Evolutionary conservation across 2,329 filamentous ascomycete species (phyloP), one percentile per base, ranked within the genome.

Genomic region (Fusarium incarnatum): DNA sequence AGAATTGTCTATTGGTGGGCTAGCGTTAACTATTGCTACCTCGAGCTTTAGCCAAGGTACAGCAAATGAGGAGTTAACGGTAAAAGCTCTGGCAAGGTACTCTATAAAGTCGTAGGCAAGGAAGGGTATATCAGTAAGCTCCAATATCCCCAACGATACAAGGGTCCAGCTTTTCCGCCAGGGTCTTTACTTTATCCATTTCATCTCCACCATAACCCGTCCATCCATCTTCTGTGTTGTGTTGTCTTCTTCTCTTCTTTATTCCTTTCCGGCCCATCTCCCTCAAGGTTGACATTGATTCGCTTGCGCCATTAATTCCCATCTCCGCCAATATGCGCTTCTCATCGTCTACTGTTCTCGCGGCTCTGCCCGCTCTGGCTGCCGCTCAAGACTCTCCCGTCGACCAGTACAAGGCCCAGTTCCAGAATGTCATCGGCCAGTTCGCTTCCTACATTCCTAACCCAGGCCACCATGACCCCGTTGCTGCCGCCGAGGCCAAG

Each of bases 401-500:
- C 61, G 83, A 84, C 54, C 84, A 89, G 78, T 89, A 89, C 79
- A 85, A 87, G 79, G 88, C 87, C 37, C 87, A 90, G 77, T 87
- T 89, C 79, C 86, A 90, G 74, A 85, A 86, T 78, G 83, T 92
- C 74, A 81, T 92, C 67, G 87, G 89, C 76, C 88, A 89, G 79
- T 78, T 90, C 63, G 79, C 83, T 74, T 83, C 84, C 28, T 84
- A 84, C 65, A 79, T 88, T 56, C 86, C 87, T 49, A 83, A 81
- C 71, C 83, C 84, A 44, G 83, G 81, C 68, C 78, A 70, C 48
- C 76, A 79, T 70, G 80, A 83, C 50, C 76, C 80, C 44, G 77
- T 82, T 46, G 80, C 82, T 16, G 83, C 84, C 50, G 71, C 77
- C 34, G 78, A 81, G 72, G 78, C 81, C 71, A 82, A 83, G 77